Evolutionary conservation across 768 basidiomycete species (phyloP), one percentile per base, ranked within the genome.

Genomic region (Suillus americanus): DNA sequence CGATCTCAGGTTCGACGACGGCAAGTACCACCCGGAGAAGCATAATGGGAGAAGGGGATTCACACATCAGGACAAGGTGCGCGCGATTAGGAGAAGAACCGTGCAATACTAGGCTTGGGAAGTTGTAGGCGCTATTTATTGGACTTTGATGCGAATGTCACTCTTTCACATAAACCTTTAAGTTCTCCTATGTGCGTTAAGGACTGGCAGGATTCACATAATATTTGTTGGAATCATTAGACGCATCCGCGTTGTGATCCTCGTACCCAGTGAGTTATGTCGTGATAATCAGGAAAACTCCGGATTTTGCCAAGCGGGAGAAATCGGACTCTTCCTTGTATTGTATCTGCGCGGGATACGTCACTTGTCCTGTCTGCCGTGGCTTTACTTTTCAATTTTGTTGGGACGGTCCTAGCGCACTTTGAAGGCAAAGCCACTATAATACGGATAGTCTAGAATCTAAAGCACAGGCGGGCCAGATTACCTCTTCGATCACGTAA

Each of bases 111-210:
- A 53, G 46, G 46, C 28, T 28, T 16, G 2, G 50, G 28, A 41
- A 33, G 30, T 9, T 60, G 23, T 61, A 57, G 56, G 40, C 40
- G 25, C 30, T 63, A 30, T 13, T 10, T 55, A n/a, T 50, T n/a
- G 54, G 54, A 62, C 16, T 28, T 41, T 45, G 55, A 63, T 63
- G 62, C 55, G 60, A 54, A 60, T 63, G 37, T 45, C 62, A 60
- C 37, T 63, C 54, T 23, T 61, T 59, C 61, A 59, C 13, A 16
- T 18, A 57, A 28, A 57, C 16, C 9, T 16, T 12, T 28, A 16
- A 9, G 4, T 25, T 56, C 14, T 30, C 9, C 18, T 4, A 33
- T 12, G 28, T 51, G 50, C 25, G 16, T 28, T 51, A 9, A 51
- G 48, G 16, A 30, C 9, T 14, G 28, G 18, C 9, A 10, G 9